Conservation (phyloP, 257 asterid species). For the Dorcoceras hygrometricum region DNA sequence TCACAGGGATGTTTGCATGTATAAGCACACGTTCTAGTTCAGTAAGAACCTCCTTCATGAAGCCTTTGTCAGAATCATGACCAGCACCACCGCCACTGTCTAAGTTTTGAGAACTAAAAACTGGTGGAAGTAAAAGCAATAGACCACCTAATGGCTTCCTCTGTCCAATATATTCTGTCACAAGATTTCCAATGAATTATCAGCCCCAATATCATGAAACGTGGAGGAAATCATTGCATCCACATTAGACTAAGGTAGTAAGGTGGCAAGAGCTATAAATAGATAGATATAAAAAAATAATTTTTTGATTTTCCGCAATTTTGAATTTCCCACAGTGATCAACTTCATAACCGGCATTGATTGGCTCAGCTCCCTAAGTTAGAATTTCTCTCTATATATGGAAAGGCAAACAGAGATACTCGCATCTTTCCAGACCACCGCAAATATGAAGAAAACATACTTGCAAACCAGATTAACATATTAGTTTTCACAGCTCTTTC, state of each 20-base stretch:
- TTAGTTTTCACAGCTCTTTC: neutral
- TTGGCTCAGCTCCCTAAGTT: neutral
- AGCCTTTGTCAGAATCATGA: conserved; percentile 34
- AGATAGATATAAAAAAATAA: conserved; percentile 20
- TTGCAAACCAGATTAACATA: neutral
- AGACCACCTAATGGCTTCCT: conserved; percentile 81
- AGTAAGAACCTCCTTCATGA: conserved; percentile 39
- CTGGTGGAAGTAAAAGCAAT: conserved; percentile 73
- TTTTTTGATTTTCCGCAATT: neutral
- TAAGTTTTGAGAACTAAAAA: conserved; percentile 48
- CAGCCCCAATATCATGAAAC: conserved; percentile 15
- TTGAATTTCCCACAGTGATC: neutral
- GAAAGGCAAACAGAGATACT: neutral
- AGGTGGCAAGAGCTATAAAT: neutral
- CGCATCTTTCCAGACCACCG: neutral
- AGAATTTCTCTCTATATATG: neutral
- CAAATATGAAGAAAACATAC: neutral
- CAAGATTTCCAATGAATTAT: conserved; percentile 22
- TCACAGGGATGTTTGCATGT: conserved; percentile 79
- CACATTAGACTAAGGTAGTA: neutral
- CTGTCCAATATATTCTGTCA: conserved; percentile 79
- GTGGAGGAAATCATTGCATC: neutral
- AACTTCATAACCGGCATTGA: neutral
- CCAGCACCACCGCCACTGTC: conserved; percentile 42
- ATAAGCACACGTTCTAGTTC: conserved; percentile 71